Base-by-base conservation (phyloP, 2,329 filamentous ascomycete genomes). In the Botryosphaeria dothidea region DNA sequence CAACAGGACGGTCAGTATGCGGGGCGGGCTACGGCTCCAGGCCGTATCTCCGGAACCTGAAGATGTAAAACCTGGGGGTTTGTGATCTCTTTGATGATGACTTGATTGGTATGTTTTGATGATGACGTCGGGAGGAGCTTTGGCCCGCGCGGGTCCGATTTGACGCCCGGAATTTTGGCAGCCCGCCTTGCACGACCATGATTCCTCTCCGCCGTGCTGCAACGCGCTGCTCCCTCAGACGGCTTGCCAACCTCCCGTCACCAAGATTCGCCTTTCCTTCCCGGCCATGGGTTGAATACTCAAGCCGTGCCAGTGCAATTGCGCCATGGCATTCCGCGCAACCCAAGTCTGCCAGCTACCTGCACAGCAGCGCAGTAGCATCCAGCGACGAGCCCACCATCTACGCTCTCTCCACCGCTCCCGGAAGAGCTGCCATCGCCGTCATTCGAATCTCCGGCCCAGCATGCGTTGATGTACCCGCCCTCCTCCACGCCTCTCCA, bases 331-430 rank as follows among this genome's bases (percentile, higher is more conserved):
- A 11, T 25, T 13, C n/a, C 23, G n/a, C 8, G 8, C 21, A 58
- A 17, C 34, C 13, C 15, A 4, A 15, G 13, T 7, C 36, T 6
- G 36, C 61, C 49, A 36, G 56, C 27, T 34, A 21, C 56, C 56
- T 46, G 41, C 56, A 60, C 27, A 46, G 38, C 25, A 5, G 6
- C 43, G 38, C 56, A 25, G 38, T 8, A 17, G 38, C 21, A 4
- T 46, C 38, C 23, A 49, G 51, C 51, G 51, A 58, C 45, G 62
- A 66, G 51, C 63, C 65, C 27, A 98, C 94, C 1, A 96, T 99
- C 62, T 98, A 96, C 77, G 95, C 95, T 0, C 81, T 98, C 0
- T 97, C 94, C 0, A 96, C 93, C 0, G 92, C 92, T 0, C 83
- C 90, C 11, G 95, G 94, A 1, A 88, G 88, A 74, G 93, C 92